Evolutionary conservation across 73 alveolate genomes (phyloP).

Genomic region (Paraurostyla sp.): DNA sequence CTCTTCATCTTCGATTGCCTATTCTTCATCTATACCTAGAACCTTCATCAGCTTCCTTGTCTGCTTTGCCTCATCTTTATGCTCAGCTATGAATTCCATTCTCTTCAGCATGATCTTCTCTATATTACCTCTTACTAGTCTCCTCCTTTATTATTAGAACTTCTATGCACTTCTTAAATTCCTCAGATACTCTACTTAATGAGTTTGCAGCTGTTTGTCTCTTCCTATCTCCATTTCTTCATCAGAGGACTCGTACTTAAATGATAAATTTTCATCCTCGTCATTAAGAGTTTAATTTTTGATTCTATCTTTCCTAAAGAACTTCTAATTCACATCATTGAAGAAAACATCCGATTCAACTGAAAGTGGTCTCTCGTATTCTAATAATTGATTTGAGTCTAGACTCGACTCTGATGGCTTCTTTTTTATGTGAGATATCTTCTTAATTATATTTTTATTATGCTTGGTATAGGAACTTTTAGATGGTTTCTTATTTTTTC

Average conservation of each 20-base stretch:
- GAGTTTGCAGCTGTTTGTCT: neutral
- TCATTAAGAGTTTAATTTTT: neutral
- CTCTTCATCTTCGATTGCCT: slow-evolving; percentile 61
- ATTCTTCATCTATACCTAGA: slow-evolving; percentile 73
- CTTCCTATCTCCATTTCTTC: slow-evolving; percentile 9
- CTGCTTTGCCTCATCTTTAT: slow-evolving; percentile 49
- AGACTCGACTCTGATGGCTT: slow-evolving; percentile 8
- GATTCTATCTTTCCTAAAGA: neutral
- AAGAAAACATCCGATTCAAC: neutral
- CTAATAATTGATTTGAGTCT: neutral
- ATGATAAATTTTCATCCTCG: neutral
- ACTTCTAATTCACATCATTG: neutral
- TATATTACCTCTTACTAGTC: neutral
- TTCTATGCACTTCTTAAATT: neutral
- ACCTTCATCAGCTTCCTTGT: slow-evolving; percentile 66
- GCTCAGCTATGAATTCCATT: slow-evolving; percentile 42
- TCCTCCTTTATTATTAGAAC: neutral
- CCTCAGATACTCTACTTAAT: neutral
- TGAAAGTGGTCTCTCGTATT: slow-evolving; percentile 9
- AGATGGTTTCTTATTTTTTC: neutral
- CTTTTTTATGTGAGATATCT: slow-evolving; percentile 12
- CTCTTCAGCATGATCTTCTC: slow-evolving; percentile 47
- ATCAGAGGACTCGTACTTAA: neutral
- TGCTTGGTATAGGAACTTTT: neutral
- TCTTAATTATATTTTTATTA: neutral